phyloP scores from a whole-genome alignment of 805 yeast genomes.

The Priceomyces castillae region DNA sequence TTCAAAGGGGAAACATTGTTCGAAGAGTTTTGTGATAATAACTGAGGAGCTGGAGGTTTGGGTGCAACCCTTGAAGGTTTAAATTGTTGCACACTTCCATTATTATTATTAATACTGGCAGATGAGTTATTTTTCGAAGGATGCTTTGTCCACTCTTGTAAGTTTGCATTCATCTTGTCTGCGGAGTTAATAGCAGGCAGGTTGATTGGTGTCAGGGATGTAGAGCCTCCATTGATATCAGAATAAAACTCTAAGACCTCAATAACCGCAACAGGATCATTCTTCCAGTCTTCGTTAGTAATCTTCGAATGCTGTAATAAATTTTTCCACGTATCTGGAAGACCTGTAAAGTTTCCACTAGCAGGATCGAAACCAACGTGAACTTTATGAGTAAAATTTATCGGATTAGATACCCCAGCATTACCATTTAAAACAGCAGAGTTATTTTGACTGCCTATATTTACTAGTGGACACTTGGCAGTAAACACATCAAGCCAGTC shows the following conservation, averaged over 20 bases:
- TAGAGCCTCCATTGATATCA: slow-evolving; percentile 43
- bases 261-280: slow-evolving; percentile 62
- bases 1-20: slow-evolving; percentile 32
- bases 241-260: slow-evolving; percentile 58
- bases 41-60: slow-evolving; percentile 42
- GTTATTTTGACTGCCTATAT: slow-evolving; percentile 26
- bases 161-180: slow-evolving; percentile 9
- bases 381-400: slow-evolving; percentile 91
- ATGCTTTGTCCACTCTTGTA: slow-evolving; percentile 44
- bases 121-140: slow-evolving; percentile 11
- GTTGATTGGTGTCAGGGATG: slow-evolving; percentile 25
- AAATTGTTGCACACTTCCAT: slow-evolving; percentile 13
- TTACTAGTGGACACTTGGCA: slow-evolving; percentile 66
- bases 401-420: slow-evolving; percentile 79
- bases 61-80: slow-evolving; percentile 43
- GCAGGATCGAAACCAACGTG: slow-evolving; percentile 86
- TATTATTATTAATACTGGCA: slow-evolving; percentile 2
- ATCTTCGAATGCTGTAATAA: slow-evolving; percentile 57
- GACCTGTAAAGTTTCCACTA: slow-evolving; percentile 54
- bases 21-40: slow-evolving; percentile 15
- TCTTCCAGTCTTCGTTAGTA: slow-evolving; percentile 60
- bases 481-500: slow-evolving; percentile 90
- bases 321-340: slow-evolving; percentile 58
- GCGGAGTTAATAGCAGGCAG: slow-evolving; percentile 22
- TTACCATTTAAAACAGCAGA: slow-evolving; percentile 21